Evolutionary conservation across 1,139 yeast genomes (phyloP), one percentile per base, ranked within the genome.

Genomic region (Saccharomyces uvarum): DNA sequence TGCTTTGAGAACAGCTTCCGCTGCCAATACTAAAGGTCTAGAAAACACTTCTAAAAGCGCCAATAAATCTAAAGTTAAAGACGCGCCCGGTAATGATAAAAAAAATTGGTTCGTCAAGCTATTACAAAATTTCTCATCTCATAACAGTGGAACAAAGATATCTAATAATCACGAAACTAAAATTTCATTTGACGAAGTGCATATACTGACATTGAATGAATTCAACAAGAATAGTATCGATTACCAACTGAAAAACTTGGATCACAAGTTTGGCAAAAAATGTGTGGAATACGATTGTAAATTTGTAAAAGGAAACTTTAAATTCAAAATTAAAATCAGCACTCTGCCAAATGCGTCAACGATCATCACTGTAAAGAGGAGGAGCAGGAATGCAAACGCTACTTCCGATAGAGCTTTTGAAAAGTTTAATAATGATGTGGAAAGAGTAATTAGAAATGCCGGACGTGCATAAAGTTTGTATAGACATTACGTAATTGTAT

Each of bases 131-230:
- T n/a, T 26, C 21, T 46, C 48, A 3, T 46, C 48, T 46, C 31
- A 46, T 46, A 27, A 46, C 6, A 46, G 14, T 26, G 48, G 29
- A 21, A 26, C 55, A 5, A 56, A 54, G 26, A 49, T 61, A 8
- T 48, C 56, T 2, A 54, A 53, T 29, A 60, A 61, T 33, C 69
- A 67, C 52, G 47, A 47, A 11, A 61, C 67, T 3, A 52, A 26
- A 8, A 55, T 66, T 4, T 54, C 68, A 2, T 68, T 67, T 54
- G 71, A 68, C 51, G 64, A 64, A 32, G 61, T 63, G 13, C 67
- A 67, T 54, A 54, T 61, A 49, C 33, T 67, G 14, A 59, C 66
- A n/a, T 47, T 67, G 21, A 57, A 59, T 44, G 64, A 64, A 48
- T 63, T 68, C 53, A 61, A 61, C 13, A 61, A 61, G 38, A 57